Percentiles rank a stretch among this genome's conserved stretches.
These are phyloP conservation scores for Aspergillus persii DNA, from an alignment of 2,329 filamentous ascomycete species.

Conservation along the genomic window DNA sequence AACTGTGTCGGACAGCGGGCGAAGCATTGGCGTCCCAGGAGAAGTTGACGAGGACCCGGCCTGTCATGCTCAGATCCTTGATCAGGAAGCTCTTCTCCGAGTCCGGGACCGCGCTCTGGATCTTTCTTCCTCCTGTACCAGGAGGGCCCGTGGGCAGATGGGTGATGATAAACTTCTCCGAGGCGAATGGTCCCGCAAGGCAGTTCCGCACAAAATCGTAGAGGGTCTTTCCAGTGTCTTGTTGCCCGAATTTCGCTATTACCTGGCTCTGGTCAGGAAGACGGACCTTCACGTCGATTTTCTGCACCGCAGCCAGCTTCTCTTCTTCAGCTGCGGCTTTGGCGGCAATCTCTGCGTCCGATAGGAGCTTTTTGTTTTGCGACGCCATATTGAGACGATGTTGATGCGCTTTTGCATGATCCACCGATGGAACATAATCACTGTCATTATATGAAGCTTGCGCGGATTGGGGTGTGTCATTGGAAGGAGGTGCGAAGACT, in stretches of 20 bases:
- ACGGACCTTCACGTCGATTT: slow-evolving; percentile 73
- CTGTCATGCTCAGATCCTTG: slow-evolving; percentile 66
- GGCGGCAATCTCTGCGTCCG: slow-evolving; percentile 76
- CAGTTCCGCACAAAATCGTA: slow-evolving; percentile 72
- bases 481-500: slow-evolving; percentile 75
- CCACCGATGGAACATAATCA: slow-evolving; percentile 79
- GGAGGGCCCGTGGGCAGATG: slow-evolving; percentile 45
- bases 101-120: slow-evolving; percentile 36
- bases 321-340: slow-evolving; percentile 65
- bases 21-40: slow-evolving; percentile 67
- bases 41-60: slow-evolving; percentile 72
- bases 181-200: slow-evolving; percentile 57
- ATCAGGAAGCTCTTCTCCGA: slow-evolving; percentile 60
- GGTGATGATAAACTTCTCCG: slow-evolving; percentile 70
- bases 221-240: slow-evolving; percentile 67
- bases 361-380: slow-evolving; percentile 74
- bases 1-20: slow-evolving; percentile 50
- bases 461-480: slow-evolving; percentile 73
- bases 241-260: slow-evolving; percentile 66
- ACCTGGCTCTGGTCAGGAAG: slow-evolving; percentile 84
- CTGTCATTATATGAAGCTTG: slow-evolving; percentile 63
- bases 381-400: slow-evolving; percentile 72
- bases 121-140: slow-evolving; percentile 13
- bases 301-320: slow-evolving; percentile 63
- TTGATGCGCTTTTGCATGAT: slow-evolving; percentile 79